These are phyloP conservation scores for Rhodocollybia butyracea DNA, from an alignment of 768 basidiomycete genomes.

Conservation along the genomic window DNA sequence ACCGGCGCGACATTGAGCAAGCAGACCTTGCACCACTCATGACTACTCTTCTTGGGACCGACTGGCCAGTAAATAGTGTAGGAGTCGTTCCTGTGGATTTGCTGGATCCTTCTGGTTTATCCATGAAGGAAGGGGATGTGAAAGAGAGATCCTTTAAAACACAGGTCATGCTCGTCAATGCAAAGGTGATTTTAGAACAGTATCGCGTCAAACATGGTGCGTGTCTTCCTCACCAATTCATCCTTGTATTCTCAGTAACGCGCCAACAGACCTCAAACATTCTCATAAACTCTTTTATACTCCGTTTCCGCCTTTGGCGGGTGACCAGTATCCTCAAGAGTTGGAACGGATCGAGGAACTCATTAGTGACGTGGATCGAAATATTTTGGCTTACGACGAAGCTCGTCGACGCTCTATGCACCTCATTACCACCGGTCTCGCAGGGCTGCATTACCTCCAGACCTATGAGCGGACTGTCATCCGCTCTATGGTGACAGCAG, in stretches of 20 bases:
- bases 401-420: constrained; percentile 46
- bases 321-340: constrained; percentile 28
- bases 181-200: constrained; percentile 67
- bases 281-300: constrained; percentile 57
- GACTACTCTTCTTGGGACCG: constrained; percentile 65
- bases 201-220: constrained; percentile 74
- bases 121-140: not conserved
- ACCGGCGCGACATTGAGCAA: constrained; percentile 74
- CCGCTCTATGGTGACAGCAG: constrained; percentile 61
- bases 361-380: constrained; percentile 41
- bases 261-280: constrained; percentile 54
- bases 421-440: constrained; percentile 51
- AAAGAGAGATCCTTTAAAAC: not conserved
- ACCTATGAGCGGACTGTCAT: constrained; percentile 81
- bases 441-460: constrained; percentile 75
- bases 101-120: not conserved
- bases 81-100: constrained; percentile 62
- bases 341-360: constrained; percentile 42
- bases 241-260: not conserved
- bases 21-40: constrained; percentile 81
- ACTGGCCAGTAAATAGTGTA: constrained; percentile 81
- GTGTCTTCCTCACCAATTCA: not conserved
- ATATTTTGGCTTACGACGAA: constrained; percentile 13
- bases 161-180: not conserved
- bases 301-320: constrained; percentile 41